Base-by-base conservation (phyloP, 2,329 filamentous ascomycete genomes). In the Aspergillus novofumigatus region DNA sequence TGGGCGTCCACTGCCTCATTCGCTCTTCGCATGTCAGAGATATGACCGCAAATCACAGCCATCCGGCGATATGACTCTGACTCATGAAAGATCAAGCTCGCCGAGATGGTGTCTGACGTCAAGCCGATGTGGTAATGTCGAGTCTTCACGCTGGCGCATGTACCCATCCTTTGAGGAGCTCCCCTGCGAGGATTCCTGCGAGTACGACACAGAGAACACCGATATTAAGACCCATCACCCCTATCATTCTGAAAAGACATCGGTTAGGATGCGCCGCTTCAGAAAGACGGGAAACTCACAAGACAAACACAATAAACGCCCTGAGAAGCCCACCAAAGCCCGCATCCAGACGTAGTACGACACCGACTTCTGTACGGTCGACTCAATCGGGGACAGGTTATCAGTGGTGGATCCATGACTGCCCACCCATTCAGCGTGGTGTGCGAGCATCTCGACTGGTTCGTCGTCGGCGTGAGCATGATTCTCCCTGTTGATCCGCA, bases 221-320 rank as follows among this genome's bases (percentile, higher is more conserved):
- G 1, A 55, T 28, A 23, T 62, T 63, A 28, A 59, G 57, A 7
- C 57, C 59, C 61, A 63, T 63, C 4, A 63, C 54, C 0, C 58
- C 55, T 14, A 63, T 23, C 61, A 63, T 62, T 11, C 61, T 62
- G 20, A 2, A 21, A 20, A 38, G 21, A 20, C 11, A 2, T 7
- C 2, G 3, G 21, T 47, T 7, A 47, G 28, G 28, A 23, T 8
- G n/a, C 21, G n/a, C 1, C 25, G 26, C 29, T 49, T 6, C 2
- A 1, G 23, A 17, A 2, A 23, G 9, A 48, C 3, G 17, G 9
- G 47, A 48, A 9, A 48, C 41, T 42, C 32, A 61, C 60, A 62
- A 23, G 20, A 57, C 32, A 49, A 59, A 61, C 14, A 56, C 56
- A 1, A 61, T 47, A 9, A 59, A 29, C 1, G 52, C 60, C 20